Evolutionary conservation across 495 filamentous ascomycete species (phyloP), one percentile per base, ranked within the genome.

Genomic region (Beverwykella pulmonaria): DNA sequence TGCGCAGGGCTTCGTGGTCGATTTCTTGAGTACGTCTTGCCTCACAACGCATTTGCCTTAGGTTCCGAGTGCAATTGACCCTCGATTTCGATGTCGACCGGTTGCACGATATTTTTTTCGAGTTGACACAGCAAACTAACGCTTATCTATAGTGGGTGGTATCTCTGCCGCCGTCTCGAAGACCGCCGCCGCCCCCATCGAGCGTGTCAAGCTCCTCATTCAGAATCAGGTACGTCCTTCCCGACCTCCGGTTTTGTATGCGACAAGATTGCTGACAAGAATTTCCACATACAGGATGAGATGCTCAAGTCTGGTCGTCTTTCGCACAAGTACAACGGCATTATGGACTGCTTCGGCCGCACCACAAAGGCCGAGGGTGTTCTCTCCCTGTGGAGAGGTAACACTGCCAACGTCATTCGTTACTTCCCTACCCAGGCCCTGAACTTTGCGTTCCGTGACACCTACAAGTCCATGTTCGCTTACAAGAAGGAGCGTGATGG

Each of bases 361-460:
- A 98, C 95, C 71, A 86, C 84, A 71, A 84, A 84, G 73, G 81
- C 88, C 63, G 94, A 98, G 84, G 89, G 89, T 80, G 76, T 87
- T 67, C 86, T 92, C 75, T 90, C 94, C 59, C 85, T 98, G 72
- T 98, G 94, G 94, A 86, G 94, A 87, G 94, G 94, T 82, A 98
- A 98, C 90, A 98, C 94, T 76, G 94, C 94, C 90, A 98, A 98
- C 88, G 94, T 98, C 82, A 96, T 98, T 85, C 95, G 94, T 88
- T 98, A 98, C 87, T 98, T 98, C 91, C 94, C 94, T 70, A 98
- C 94, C 77, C 94, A 98, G 88, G 94, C 94, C 71, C 84, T 98
- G 77, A 98, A 98, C 92, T 98, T 98, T 79, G 94, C 94, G 76
- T 98, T 98, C 94, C 95, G 95, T 83, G 94, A 98, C 81, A 97